phyloP scores from a whole-genome alignment of 2,329 filamentous ascomycete species.

The Fusarium austroafricanum region DNA sequence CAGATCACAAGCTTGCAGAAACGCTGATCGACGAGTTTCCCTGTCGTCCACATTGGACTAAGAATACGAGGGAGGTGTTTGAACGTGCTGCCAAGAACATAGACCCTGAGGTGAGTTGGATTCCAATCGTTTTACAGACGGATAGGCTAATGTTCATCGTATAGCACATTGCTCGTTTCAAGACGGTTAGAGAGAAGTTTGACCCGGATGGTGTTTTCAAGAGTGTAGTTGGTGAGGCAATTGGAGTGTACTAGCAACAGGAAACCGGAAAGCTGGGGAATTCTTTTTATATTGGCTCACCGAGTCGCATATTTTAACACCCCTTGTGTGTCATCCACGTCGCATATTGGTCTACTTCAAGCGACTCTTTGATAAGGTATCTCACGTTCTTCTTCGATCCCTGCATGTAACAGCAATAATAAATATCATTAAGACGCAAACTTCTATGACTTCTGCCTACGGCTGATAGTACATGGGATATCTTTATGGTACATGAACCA shows the following conservation, averaged over 20 bases:
- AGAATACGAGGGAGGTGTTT: constrained; percentile 11
- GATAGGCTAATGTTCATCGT: fast-evolving
- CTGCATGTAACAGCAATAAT: neutral
- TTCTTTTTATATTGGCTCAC: too few relatives aligned
- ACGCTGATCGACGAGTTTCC: constrained; percentile 1
- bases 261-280: too few relatives aligned
- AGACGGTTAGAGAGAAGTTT: neutral
- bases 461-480: constrained; percentile 29
- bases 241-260: neutral
- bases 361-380: too few relatives aligned
- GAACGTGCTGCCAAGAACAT: constrained; percentile 4
- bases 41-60: neutral
- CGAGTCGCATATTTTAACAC: too few relatives aligned
- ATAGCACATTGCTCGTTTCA: constrained; percentile 7
- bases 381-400: too few relatives aligned
- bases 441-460: neutral
- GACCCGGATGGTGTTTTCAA: neutral
- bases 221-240: constrained; percentile 10
- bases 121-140: fast-evolving
- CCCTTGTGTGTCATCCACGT: too few relatives aligned
- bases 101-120: neutral
- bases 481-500: constrained; percentile 41
- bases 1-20: constrained; percentile 6
- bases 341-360: too few relatives aligned
- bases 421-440: neutral